phyloP scores from a whole-genome alignment of 139 green algal species.

The Chara braunii region DNA sequence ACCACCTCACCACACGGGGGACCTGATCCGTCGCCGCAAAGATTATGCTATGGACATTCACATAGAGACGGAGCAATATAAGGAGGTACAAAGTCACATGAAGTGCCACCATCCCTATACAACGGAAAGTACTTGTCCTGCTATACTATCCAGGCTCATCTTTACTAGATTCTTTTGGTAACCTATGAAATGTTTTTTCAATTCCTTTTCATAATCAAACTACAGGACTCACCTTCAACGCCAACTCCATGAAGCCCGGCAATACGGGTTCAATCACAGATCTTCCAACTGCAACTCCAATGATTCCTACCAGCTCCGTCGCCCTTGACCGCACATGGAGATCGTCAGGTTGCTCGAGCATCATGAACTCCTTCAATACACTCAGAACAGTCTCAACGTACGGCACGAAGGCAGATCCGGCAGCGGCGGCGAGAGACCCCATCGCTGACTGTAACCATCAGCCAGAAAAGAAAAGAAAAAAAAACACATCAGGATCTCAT shows the following conservation, averaged over 20 bases:
- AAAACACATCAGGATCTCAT: neutral
- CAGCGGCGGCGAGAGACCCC: slow-evolving; percentile 55
- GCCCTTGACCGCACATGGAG: slow-evolving; percentile 55
- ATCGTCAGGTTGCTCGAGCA: slow-evolving; percentile 28
- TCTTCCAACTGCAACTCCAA: slow-evolving; percentile 45
- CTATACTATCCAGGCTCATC: too few species aligned
- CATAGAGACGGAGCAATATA: too few species aligned
- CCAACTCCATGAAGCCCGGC: slow-evolving; percentile 42
- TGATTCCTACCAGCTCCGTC: slow-evolving; percentile 56
- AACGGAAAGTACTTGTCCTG: too few species aligned
- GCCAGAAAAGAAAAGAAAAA: neutral
- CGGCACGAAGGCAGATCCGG: slow-evolving; percentile 48
- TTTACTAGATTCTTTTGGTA: too few species aligned
- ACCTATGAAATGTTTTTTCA: too few species aligned
- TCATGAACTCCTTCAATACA: slow-evolving; percentile 57
- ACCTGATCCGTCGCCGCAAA: too few species aligned
- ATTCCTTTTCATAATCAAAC: too few species aligned
- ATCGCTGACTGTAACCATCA: slow-evolving; percentile 41
- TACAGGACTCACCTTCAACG: slow-evolving; percentile 26
- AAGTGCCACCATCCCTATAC: too few species aligned
- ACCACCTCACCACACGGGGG: too few species aligned
- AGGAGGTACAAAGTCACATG: too few species aligned
- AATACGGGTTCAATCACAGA: slow-evolving; percentile 24
- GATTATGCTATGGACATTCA: too few species aligned
- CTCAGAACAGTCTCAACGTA: slow-evolving; percentile 43